Evolutionary conservation across 1,284 basidiomycete species (phyloP), one percentile per base, ranked within the genome.

Genomic region (Inonotus hispidus): DNA sequence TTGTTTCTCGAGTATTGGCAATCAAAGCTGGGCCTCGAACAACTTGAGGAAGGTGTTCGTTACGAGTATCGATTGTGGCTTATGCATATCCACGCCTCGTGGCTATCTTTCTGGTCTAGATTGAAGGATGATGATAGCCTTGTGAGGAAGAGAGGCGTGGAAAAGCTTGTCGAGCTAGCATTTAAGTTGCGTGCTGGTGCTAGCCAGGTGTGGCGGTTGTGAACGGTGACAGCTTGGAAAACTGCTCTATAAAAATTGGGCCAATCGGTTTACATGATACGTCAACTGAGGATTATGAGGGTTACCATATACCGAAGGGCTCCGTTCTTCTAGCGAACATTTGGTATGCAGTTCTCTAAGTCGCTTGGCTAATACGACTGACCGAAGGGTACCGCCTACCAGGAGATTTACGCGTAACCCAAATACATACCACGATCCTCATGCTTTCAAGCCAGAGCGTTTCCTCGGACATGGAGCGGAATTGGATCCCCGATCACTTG

Each of bases 381-480:
- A 59, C 19, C 14, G 25, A 4, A 41, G 23, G 3, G n/a, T n/a
- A n/a, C n/a, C 32, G 2, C 38, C 11, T 32, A 19, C 10, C 25
- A 60, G 62, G 62, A 27, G 23, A 32, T 57, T 63, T 38, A 57
- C 45, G 27, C 53, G 56, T 25, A 54, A 63, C 39, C 39, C 39
- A 41, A 32, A 47, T 16, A 19, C 25, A 27, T 59, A 73, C 60
- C 66, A 67, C 8, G 64, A 69, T n/a, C 70, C 71, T 1, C 60
- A 21, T 7, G 16, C 25, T 23, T 73, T 73, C 65, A 67, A 68
- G n/a, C 72, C 72, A 2, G 68, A 69, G 2, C 62, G 71, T 2
- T 71, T 70, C 58, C 58, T 71, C 32, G 63, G 63, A 3, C 43
- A 37, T 8, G 54, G 32, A 1, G 56, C 59, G 7, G 65, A 67